phyloP scores from a whole-genome alignment of 75 land plant species.

The Pseudotsuga menziesii region DNA sequence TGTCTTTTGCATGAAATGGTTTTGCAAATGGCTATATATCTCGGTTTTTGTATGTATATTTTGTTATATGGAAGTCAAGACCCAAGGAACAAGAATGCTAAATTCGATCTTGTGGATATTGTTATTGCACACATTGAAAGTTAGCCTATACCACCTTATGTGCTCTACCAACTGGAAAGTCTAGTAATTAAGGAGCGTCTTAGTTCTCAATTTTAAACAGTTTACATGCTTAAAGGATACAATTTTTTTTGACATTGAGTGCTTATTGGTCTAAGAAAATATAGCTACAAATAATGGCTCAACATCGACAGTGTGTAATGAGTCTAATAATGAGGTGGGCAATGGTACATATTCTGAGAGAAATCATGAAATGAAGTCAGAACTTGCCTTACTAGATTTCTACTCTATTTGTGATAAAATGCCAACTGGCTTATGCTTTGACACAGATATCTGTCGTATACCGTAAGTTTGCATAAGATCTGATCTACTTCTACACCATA shows the following conservation, averaged over 20 bases:
- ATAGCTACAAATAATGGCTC: slow-evolving; percentile 11
- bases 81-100: slow-evolving; percentile 13
- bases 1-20: too few species aligned
- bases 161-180: slow-evolving; percentile 42
- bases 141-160: slow-evolving; percentile 66
- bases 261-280: slow-evolving; percentile 13
- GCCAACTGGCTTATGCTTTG: slow-evolving; percentile 90
- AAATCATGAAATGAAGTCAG: slow-evolving; percentile 15
- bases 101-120: slow-evolving; percentile 53
- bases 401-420: slow-evolving; percentile 98
- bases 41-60: too few species aligned
- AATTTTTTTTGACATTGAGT: not conserved
- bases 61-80: slow-evolving; percentile 21
- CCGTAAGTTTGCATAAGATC: slow-evolving; percentile 32
- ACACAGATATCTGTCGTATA: slow-evolving; percentile 55
- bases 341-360: slow-evolving; percentile 9
- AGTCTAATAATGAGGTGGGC: slow-evolving; percentile 8
- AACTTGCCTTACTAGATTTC: slow-evolving; percentile 66
- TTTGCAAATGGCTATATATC: too few species aligned
- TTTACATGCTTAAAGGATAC: not conserved
- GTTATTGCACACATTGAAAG: slow-evolving; percentile 82
- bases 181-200: too few species aligned
- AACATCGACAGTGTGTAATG: slow-evolving; percentile 14
- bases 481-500: not conserved
- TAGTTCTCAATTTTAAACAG: not conserved